phyloP scores from a whole-genome alignment of 2,329 filamentous ascomycete species.

The Aspergillus sp. region DNA sequence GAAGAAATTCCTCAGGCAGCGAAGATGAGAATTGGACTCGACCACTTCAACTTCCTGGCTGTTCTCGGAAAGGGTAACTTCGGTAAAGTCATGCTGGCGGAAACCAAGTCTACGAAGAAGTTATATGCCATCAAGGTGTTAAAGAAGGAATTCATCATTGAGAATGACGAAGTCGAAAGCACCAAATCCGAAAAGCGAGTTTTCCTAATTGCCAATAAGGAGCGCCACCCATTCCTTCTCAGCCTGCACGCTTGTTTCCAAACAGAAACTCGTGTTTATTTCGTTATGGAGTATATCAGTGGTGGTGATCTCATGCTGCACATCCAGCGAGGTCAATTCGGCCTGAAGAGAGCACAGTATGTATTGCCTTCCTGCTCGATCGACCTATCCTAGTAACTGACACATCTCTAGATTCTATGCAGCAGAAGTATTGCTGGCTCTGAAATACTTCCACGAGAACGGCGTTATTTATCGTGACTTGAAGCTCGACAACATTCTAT shows the following conservation, averaged over 20 bases:
- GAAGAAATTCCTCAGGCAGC: constrained; percentile 33
- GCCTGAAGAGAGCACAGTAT: constrained; percentile 91
- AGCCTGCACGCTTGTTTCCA: constrained; percentile 98
- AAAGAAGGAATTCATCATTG: constrained; percentile 99
- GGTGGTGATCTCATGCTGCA: constrained; percentile 99
- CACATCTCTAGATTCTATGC: constrained; percentile 71
- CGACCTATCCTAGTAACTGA: not conserved
- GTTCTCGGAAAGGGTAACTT: constrained; percentile 99
- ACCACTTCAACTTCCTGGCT: constrained; percentile 98
- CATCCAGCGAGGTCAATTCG: constrained; percentile 95
- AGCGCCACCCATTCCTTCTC: constrained; percentile 91
- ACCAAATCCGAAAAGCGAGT: constrained; percentile 97
- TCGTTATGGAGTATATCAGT: constrained; percentile 99
- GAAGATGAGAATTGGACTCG: constrained; percentile 76
- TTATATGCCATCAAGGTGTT: constrained; percentile 98
- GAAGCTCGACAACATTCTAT: constrained; percentile 83
- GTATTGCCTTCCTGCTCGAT: constrained; percentile 34
- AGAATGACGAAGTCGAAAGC: constrained; percentile 98
- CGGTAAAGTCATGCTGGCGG: constrained; percentile 98
- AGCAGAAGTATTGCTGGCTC: constrained; percentile 90
- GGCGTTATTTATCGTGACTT: constrained; percentile 92
- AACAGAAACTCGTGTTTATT: constrained; percentile 96
- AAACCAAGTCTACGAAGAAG: constrained; percentile 88
- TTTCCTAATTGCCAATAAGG: constrained; percentile 94
- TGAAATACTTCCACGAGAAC: constrained; percentile 99